A percentile compares a stretch with the other conserved stretches of the same genome.
phyloP scores from a whole-genome alignment of 1,284 basidiomycete species.

The Filobasidium uniguttulatum region DNA sequence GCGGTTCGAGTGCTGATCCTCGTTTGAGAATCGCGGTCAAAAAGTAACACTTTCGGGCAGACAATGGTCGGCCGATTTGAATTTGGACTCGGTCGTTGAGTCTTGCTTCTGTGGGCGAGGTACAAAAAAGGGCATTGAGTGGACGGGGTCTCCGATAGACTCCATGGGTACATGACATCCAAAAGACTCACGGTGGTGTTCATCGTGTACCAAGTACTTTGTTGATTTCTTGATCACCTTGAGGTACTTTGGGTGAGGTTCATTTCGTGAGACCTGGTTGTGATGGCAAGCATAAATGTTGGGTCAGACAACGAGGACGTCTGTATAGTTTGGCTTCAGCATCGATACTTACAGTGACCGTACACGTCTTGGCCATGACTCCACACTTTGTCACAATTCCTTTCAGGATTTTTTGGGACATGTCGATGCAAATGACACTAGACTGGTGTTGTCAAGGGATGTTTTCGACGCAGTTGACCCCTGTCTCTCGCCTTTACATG shows the following conservation, averaged over 20 bases:
- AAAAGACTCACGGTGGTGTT: slow-evolving; percentile 21
- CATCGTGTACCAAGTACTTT: slow-evolving; percentile 30
- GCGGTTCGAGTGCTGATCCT: slow-evolving; percentile 3
- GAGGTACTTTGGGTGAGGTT: slow-evolving; percentile 10
- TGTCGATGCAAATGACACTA: not conserved
- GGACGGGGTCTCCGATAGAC: not conserved
- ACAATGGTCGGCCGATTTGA: slow-evolving; percentile 24
- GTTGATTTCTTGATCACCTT: slow-evolving; percentile 22
- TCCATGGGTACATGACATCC: no score
- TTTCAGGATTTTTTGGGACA: slow-evolving; percentile 4
- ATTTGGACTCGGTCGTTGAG: slow-evolving; percentile 27
- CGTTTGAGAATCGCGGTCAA: slow-evolving; percentile 8
- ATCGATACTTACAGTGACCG: slow-evolving; percentile 26
- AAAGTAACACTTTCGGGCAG: slow-evolving; percentile 23
- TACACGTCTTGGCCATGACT: slow-evolving; percentile 29
- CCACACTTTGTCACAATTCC: slow-evolving; percentile 26
- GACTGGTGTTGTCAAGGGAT: no score
- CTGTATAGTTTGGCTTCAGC: slow-evolving; percentile 19
- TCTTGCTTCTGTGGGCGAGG: slow-evolving; percentile 18
- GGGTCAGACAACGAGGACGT: no score
- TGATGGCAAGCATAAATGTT: not conserved
- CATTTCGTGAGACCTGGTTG: slow-evolving; percentile 10
- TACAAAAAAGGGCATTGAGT: not conserved
- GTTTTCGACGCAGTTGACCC: not conserved
- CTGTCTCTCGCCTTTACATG: no score